phyloP scores from a whole-genome alignment of 371 early-diverging fungal genomes.

The Vavraia culicis region DNA sequence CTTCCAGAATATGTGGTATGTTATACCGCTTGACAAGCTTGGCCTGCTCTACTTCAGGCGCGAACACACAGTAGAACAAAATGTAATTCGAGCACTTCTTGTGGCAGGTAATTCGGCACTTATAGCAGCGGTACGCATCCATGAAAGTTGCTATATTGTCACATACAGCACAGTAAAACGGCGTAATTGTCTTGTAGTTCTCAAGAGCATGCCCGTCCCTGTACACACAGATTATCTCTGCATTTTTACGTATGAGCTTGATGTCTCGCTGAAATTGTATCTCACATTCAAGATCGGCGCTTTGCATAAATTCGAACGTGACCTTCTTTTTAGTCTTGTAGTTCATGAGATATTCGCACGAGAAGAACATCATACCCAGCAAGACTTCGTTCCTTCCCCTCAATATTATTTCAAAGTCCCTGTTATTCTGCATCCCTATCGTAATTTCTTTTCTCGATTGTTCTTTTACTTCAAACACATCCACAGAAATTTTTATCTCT shows the following conservation, averaged over 20 bases:
- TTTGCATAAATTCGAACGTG: slow-evolving; percentile 16
- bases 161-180: slow-evolving; percentile 35
- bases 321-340: slow-evolving; percentile 8
- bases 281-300: slow-evolving; percentile 17
- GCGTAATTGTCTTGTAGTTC: neutral
- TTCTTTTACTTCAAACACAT: too few relatives aligned
- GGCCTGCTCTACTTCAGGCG: neutral
- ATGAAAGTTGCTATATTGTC: neutral
- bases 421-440: neutral
- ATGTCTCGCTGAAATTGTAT: slow-evolving; percentile 10
- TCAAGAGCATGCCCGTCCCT: slow-evolving; percentile 28
- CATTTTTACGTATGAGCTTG: slow-evolving; percentile 10
- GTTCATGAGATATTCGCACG: slow-evolving; percentile 31
- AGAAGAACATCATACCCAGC: slow-evolving; percentile 28
- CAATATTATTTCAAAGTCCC: slow-evolving; percentile 15
- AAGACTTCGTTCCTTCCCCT: slow-evolving; percentile 3
- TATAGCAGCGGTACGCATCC: slow-evolving; percentile 18
- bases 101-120: slow-evolving; percentile 70
- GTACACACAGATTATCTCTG: slow-evolving; percentile 14
- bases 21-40: slow-evolving; percentile 46
- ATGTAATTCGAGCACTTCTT: slow-evolving; percentile 59
- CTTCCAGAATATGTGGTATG: slow-evolving; percentile 70
- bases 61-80: slow-evolving; percentile 54
- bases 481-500: neutral
- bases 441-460: neutral